phyloP scores from a whole-genome alignment of 352 stramenopile genomes.

The Phytophthora megakarya region DNA sequence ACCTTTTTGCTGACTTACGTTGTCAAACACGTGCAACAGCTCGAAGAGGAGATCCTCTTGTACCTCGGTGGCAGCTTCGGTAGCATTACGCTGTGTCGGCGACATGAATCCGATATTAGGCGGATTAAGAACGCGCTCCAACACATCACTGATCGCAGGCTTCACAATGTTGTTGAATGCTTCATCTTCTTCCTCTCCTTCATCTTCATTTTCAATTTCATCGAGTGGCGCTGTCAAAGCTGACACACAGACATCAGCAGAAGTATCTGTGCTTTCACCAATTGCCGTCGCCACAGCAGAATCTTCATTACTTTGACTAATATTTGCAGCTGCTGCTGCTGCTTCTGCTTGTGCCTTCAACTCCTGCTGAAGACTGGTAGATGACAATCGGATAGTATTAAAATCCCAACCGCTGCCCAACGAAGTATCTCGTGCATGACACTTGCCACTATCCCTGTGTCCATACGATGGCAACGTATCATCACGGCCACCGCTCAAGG shows the following conservation, averaged over 20 bases:
- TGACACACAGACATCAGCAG: conserved; percentile 3
- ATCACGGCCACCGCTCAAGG: conserved; percentile 20
- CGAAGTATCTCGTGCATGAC: conserved; percentile 45
- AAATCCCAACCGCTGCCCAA: conserved; percentile 81
- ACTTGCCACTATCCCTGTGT: conserved; percentile 42
- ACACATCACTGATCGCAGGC: conserved; percentile 76
- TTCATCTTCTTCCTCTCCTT: conserved; percentile 50
- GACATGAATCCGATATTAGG: conserved; percentile 29
- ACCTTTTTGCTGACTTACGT: conserved; percentile 61
- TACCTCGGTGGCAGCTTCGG: conserved; percentile 45
- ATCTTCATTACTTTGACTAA: not conserved
- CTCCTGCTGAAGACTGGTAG: conserved; percentile 41
- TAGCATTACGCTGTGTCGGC: conserved; percentile 21
- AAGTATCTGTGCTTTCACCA: conserved; percentile 5
- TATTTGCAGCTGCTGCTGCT: conserved; percentile 11
- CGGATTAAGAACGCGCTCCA: conserved; percentile 52
- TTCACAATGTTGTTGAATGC: conserved; percentile 77
- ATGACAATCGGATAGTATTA: conserved; percentile 68
- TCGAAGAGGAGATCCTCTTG: conserved; percentile 81
- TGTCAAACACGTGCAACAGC: conserved; percentile 79
- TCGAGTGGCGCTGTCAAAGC: conserved; percentile 10
- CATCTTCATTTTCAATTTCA: conserved; percentile 33
- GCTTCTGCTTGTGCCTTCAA: conserved; percentile 36
- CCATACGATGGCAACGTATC: conserved; percentile 35
- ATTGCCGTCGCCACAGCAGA: not conserved